Base-by-base conservation (phyloP, 164 flowering plant species). In the Hamamelis virginiana region DNA sequence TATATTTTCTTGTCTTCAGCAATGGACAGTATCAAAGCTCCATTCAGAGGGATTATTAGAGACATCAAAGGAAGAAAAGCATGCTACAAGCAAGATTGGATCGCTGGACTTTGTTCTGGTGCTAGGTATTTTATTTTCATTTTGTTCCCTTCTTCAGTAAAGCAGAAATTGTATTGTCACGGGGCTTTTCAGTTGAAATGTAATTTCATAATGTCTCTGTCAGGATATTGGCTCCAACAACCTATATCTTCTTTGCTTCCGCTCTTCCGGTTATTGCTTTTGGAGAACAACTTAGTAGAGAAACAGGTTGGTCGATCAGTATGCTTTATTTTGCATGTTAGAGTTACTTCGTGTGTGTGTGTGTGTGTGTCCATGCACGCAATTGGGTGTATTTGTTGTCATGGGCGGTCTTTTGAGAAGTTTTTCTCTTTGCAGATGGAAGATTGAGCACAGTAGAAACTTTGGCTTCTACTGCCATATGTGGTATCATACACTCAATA, bases 241-340 rank as follows among this genome's bases (percentile, higher is more conserved):
- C 77, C 0, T 86, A 81, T 52, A 81, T 86, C 53, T 86, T 86
- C 76, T 86, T 86, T 72, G 85, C 88, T 25, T 86, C 90, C 62
- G 84, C 90, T 15, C 81, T 86, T 67, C 90, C 90, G 5, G 90
- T 84, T 57, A 83, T 86, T 70, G 87, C 90, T 3, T 86, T 86
- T 69, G 90, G 90, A n/a, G 87, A 82, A 63, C 90, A 86, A 63
- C 66, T 86, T 57, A 78, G 72, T 61, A 80, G 84, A 60, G 86
- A 81, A 67, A 86, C 90, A 80, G 86, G 90, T 84, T 28, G 15
- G 74, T 19, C 38, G 53, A n/a, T n/a, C n/a, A n/a, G n/a, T 15
- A 16, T 16, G 9, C 26, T 61, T 44, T n/a, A n/a, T 19, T 41
- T 41, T 55, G 26, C 28, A 12, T 15, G 13, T 55, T 55, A 55